These are phyloP conservation scores for Botrytis fragariae DNA, from an alignment of 2,329 filamentous ascomycete species.

Conservation along the genomic window DNA sequence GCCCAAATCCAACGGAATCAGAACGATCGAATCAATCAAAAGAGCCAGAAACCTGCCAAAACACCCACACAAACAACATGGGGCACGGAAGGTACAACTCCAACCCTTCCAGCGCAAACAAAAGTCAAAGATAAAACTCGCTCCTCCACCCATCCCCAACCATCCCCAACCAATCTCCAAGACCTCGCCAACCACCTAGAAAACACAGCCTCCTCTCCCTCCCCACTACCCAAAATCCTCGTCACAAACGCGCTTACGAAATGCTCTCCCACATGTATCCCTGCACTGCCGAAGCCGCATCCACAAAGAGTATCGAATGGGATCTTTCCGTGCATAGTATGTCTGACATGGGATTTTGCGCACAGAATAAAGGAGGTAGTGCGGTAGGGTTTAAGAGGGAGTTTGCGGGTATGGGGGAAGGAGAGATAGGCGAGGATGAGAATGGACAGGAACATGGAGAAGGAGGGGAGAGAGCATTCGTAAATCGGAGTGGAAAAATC, in stretches of 20 bases:
- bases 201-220: background rate
- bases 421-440: too few relatives aligned
- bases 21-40: background rate
- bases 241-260: background rate
- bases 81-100: background rate
- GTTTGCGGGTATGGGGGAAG: background rate
- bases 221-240: rapidly evolving
- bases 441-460: background rate
- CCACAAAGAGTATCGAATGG: background rate
- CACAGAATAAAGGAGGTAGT: constrained; percentile 7
- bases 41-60: background rate
- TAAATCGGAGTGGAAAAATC: constrained; percentile 12
- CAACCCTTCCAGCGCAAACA: background rate
- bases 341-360: constrained; percentile 19
- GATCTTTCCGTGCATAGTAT: constrained; percentile 15
- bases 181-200: background rate
- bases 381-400: constrained; percentile 6
- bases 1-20: background rate
- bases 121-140: background rate
- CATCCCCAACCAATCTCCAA: rapidly evolving
- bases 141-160: rapidly evolving
- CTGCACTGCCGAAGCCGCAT: background rate
- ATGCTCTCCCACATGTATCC: background rate
- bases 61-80: background rate
- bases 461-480: background rate